phyloP scores from a whole-genome alignment of 2,329 filamentous ascomycete genomes.

The Thermoascus crustaceus region DNA sequence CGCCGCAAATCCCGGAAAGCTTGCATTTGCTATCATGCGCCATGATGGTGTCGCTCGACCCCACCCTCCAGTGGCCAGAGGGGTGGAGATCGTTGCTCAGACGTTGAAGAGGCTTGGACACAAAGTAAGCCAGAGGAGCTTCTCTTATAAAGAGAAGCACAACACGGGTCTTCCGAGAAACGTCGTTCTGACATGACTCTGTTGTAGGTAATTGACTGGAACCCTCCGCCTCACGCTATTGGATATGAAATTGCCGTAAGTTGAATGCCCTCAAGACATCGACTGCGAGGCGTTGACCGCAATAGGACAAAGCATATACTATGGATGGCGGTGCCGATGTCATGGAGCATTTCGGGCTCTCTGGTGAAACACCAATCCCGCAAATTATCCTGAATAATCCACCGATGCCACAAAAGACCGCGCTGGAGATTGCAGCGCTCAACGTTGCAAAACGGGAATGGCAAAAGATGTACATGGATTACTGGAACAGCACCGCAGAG shows the following conservation, averaged over 20 bases:
- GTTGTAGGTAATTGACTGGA: conserved; percentile 48
- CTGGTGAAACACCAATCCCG: conserved; percentile 46
- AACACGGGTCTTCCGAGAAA: background rate
- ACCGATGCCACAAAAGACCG: conserved; percentile 29
- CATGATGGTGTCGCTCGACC: conserved; percentile 44
- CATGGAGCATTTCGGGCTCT: conserved; percentile 43
- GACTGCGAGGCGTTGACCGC: conserved; percentile 9
- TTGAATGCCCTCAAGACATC: conserved; percentile 5
- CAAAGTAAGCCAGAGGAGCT: conserved; percentile 19
- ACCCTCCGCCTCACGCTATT: conserved; percentile 43
- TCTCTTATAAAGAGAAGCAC: no score
- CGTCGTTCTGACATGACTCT: background rate
- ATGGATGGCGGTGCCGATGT: conserved; percentile 46
- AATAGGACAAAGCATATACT: conserved; percentile 15
- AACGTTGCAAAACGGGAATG: conserved; percentile 49
- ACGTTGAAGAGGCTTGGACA: conserved; percentile 47
- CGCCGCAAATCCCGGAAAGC: conserved; percentile 21
- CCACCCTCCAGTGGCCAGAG: conserved; percentile 52
- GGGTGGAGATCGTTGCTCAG: conserved; percentile 44
- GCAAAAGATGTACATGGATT: conserved; percentile 54
- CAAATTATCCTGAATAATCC: conserved; percentile 34
- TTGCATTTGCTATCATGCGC: conserved; percentile 49
- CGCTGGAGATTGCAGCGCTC: conserved; percentile 36
- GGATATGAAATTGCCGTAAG: conserved; percentile 35
- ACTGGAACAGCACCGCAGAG: conserved; percentile 51